A percentile compares a stretch with the other conserved stretches of the same genome.
phyloP scores from a whole-genome alignment of 2,329 filamentous ascomycete species.

The Talaromyces albobiverticillius region DNA sequence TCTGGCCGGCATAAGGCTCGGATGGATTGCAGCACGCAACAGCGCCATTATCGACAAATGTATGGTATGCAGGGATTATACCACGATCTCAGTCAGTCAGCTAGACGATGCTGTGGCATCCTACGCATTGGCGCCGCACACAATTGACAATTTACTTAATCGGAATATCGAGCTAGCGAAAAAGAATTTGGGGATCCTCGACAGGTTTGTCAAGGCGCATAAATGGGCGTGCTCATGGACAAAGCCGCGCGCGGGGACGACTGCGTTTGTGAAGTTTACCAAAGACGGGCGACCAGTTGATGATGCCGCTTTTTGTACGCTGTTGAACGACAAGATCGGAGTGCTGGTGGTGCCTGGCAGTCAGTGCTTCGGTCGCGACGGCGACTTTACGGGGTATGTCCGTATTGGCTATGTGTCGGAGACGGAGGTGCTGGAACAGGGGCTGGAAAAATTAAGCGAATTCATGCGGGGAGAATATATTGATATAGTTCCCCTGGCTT shows the following conservation, averaged over 20 bases:
- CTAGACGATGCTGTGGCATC: conserved; percentile 76
- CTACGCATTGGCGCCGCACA: conserved; percentile 65
- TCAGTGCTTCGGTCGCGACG: conserved; percentile 65
- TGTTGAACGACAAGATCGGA: conserved; percentile 65
- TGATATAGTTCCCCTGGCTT: conserved; percentile 45
- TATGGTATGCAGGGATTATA: conserved; percentile 71
- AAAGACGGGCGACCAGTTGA: conserved; percentile 63
- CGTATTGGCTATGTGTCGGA: conserved; percentile 73
- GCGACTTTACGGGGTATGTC: conserved; percentile 71
- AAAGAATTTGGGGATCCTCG: conserved; percentile 64
- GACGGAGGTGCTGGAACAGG: conserved; percentile 66
- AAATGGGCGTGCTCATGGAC: conserved; percentile 65
- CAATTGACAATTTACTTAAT: conserved; percentile 61
- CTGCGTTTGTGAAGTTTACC: conserved; percentile 70
- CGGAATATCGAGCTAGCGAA: conserved; percentile 66
- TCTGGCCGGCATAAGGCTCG: conserved; percentile 75
- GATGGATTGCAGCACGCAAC: conserved; percentile 74
- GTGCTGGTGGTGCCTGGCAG: conserved; percentile 74
- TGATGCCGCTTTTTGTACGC: conserved; percentile 68
- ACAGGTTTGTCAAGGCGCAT: conserved; percentile 65
- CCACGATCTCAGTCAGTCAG: conserved; percentile 79
- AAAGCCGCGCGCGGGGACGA: conserved; percentile 75
- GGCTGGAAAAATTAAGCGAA: conserved; percentile 53
- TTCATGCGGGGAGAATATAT: conserved; percentile 55
- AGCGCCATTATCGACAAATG: conserved; percentile 60